Evolutionary conservation across 148 eudicot genomes (phyloP).

Genomic region (Rhododendron ferrugineum): DNA sequence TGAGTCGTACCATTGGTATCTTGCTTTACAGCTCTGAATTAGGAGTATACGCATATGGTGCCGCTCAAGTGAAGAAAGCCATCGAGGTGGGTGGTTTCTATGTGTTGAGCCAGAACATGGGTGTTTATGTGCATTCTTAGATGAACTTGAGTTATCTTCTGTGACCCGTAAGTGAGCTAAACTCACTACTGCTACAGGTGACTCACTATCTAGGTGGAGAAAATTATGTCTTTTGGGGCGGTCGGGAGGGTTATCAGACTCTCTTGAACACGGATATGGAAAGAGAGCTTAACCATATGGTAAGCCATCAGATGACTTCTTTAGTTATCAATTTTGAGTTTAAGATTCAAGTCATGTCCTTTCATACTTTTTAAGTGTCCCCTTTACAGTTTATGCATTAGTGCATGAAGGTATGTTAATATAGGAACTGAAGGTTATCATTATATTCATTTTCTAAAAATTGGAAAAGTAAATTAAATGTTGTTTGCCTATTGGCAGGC

Average conservation of each 20-base stretch:
- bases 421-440: background rate
- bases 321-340: background rate
- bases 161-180: background rate
- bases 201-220: slow-evolving; percentile 97
- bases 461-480: background rate
- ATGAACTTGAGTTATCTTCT: background rate
- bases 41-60: slow-evolving; percentile 80
- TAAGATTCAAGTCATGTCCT: background rate
- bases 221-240: slow-evolving; percentile 98
- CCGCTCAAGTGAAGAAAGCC: slow-evolving; percentile 98
- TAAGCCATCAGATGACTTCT: slow-evolving; percentile 18
- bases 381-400: background rate
- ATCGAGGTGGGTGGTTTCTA: slow-evolving; percentile 63
- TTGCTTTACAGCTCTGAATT: slow-evolving; percentile 67
- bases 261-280: slow-evolving; percentile 98
- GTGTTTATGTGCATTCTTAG: background rate
- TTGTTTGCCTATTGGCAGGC: slow-evolving; percentile 46
- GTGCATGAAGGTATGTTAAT: background rate
- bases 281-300: slow-evolving; percentile 93
- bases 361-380: background rate
- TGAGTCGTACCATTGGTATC: background rate
- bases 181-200: slow-evolving; percentile 47
- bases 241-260: slow-evolving; percentile 96
- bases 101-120: slow-evolving; percentile 7
- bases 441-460: background rate